Base-by-base conservation (phyloP, 2,329 filamentous ascomycete genomes). In the Hypoxylon sp. region DNA sequence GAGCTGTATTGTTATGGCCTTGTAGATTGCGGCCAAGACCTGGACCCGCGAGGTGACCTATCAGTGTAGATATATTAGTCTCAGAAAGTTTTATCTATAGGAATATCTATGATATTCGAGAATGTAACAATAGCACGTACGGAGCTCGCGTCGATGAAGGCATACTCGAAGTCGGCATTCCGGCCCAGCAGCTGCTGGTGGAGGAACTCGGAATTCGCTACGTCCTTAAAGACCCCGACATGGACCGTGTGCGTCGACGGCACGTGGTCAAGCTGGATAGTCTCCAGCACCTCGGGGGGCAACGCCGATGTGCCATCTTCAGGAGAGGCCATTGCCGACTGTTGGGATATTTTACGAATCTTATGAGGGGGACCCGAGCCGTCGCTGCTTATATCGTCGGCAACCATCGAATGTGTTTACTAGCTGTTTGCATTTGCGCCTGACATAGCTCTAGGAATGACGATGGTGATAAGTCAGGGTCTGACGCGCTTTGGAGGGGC, bases 101-200 rank as follows among this genome's bases (percentile, higher is more conserved):
- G n/a, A n/a, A n/a, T n/a, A n/a, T n/a, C n/a, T 33, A 38, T 48
- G 15, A n/a, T 24, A 20, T 10, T 21, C n/a, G 7, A 35, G 35
- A 3, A 33, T 33, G 35, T 18, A 8, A 24, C 74, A 79, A 54
- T 78, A 91, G 85, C 62, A 76, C 82, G 60, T 81, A 93, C 88
- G 73, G 90, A 85, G 41, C 85, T 86, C 17, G 92, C 92, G 76
- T 99, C 94, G 42, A 99, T 84, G 65, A 99, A 90, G 27, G 93
- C 92, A 79, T 98, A 98, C 75, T 98, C 92, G 68, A 93, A 98
- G 7, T 88, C 88, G 9, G 85, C 71, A 71, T 98, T 97, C 48
- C 91, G 90, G 4, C 86, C 83, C n/a, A 98, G 81, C 4, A 99
- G 85, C 77, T 97, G 93, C 66, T 88, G 81, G 48, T 92, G 88